Evolutionary conservation across 371 early-diverging fungal species (phyloP), one percentile per base, ranked within the genome.

Genomic region (Rhizopus delemar): DNA sequence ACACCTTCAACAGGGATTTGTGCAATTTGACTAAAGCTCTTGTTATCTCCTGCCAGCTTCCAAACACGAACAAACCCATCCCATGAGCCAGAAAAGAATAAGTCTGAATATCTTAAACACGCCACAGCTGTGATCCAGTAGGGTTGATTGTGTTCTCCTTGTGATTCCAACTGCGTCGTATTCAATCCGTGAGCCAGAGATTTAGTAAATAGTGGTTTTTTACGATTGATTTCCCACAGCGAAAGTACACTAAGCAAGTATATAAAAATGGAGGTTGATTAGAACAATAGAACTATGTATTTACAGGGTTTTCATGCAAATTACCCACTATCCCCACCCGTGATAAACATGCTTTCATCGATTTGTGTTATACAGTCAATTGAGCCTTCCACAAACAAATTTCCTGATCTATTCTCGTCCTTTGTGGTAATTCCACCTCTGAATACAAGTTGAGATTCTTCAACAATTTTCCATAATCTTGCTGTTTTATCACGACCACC

Each of bases 391-490:
- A 75, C 62, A 60, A 66, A 83, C 48, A 69, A 34, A 34, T 35
- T 54, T 11, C 59, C 62, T 28, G 46, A 53, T 12, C 67, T 61
- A 28, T 65, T 66, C 31, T 71, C 61, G 35, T 75, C 63, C 31
- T 83, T 78, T 49, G 83, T 86, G 0, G 78, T 36, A 16, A 85
- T 84, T 9, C 94, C 93, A 35, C 87, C 94, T 41, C 96, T 84
- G 74, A 91, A 98, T 13, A 97, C 91, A 13, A 97, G 71, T 73
- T 97, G 98, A 11, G 91, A 85, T 65, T 95, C 95, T 51, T 98
- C 96, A 29, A 88, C 83, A 61, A 97, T 91, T 74, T 96, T 96
- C 97, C 97, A 98, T 60, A 95, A 59, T 51, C 99, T 82, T 32
- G 90, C 83, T 31, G 96, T 93, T 57, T 89, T 85, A 72, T 98